These are phyloP conservation scores for Colletotrichum trifolii DNA, from an alignment of 2,329 filamentous ascomycete species.

Conservation along the genomic window DNA sequence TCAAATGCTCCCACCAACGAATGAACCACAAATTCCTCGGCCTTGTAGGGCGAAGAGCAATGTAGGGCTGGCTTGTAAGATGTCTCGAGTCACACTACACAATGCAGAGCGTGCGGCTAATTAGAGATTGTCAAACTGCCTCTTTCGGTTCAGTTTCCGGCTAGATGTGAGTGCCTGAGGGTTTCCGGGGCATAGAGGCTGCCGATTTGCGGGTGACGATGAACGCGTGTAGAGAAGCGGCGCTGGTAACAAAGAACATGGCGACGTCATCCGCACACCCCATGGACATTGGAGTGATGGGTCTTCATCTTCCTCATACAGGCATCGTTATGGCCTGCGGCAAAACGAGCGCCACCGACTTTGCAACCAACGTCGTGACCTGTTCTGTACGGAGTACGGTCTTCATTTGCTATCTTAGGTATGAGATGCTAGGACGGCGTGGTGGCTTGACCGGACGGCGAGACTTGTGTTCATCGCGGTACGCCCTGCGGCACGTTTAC, in stretches of 20 bases:
- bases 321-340: too few species aligned
- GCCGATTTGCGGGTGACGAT: slow-evolving; percentile 12
- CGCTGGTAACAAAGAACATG: slow-evolving; percentile 6
- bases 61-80: slow-evolving; percentile 28
- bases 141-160: slow-evolving; percentile 16
- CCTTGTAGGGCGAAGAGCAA: slow-evolving; percentile 27
- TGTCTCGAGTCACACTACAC: slow-evolving; percentile 22
- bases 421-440: too few species aligned
- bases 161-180: slow-evolving; percentile 2
- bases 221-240: slow-evolving; percentile 12
- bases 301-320: too few species aligned
- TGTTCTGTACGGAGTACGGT: too few species aligned
- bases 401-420: too few species aligned
- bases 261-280: slow-evolving; percentile 17
- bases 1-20: slow-evolving; percentile 9
- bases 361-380: too few species aligned
- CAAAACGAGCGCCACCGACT: too few species aligned
- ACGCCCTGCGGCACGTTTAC: background rate
- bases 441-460: slow-evolving; percentile 18
- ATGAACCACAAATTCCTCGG: slow-evolving; percentile 11
- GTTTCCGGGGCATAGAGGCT: slow-evolving; percentile 4
- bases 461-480: background rate
- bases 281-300: too few species aligned
- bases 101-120: slow-evolving; percentile 3
- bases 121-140: slow-evolving; percentile 9